Conservation (phyloP, 2,329 filamentous ascomycete genomes). For the Alternaria hordeiaustralica region DNA sequence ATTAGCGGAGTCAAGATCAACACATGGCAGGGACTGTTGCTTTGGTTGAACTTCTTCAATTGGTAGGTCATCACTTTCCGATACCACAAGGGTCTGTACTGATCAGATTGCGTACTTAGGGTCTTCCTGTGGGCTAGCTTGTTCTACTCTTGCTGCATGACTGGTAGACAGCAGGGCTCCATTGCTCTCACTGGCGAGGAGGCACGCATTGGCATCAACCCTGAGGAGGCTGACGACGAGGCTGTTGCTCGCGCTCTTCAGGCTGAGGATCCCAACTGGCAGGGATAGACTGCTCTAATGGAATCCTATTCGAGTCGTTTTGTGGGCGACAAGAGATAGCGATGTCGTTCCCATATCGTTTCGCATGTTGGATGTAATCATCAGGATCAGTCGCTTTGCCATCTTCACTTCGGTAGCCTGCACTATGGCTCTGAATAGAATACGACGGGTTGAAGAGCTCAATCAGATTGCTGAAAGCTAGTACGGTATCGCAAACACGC, state of each 20-base stretch:
- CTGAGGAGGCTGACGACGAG: constrained; percentile 23
- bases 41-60: constrained; percentile 34
- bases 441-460: too few relatives aligned
- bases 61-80: constrained; percentile 20
- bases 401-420: background rate
- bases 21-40: constrained; percentile 23
- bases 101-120: constrained; percentile 9
- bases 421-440: background rate
- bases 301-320: background rate
- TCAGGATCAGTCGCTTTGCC: background rate
- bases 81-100: background rate
- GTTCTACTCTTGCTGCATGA: constrained; percentile 39
- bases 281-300: background rate
- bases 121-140: constrained; percentile 33
- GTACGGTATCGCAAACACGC: background rate
- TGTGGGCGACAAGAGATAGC: too few relatives aligned
- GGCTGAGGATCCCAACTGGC: constrained; percentile 28
- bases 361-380: too few relatives aligned
- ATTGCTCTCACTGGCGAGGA: constrained; percentile 34
- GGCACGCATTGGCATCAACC: constrained; percentile 18
- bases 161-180: constrained; percentile 22
- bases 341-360: too few relatives aligned
- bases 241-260: constrained; percentile 27
- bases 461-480: background rate
- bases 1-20: constrained; percentile 30